Base-by-base conservation (phyloP, 2,329 filamentous ascomycete species). In the Calonectria crousiana region DNA sequence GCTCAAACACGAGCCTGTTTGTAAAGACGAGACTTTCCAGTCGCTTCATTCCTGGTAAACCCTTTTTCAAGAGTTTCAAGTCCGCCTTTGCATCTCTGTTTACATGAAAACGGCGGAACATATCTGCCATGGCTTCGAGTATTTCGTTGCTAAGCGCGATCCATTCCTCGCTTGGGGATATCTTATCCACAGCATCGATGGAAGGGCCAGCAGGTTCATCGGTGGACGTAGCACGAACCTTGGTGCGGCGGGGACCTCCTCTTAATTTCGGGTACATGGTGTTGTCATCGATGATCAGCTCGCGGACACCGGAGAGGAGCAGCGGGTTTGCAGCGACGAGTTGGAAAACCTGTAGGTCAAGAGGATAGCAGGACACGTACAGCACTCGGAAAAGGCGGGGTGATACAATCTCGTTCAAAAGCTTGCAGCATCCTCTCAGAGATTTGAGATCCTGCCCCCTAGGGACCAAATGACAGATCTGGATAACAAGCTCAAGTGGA, bases 281-380 rank as follows among this genome's bases (percentile, higher is more conserved):
- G 1, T 75, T 77, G 36, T 77, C 72, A 3, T 77, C 73, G 6
- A 77, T 69, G 2, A 77, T n/a, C 0, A 77, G 58, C 26, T 77
- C 73, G 2, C 28, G 38, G 0, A 76, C 74, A 0, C 72, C 56
- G 0, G 73, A 28, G 4, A 77, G 52, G 0, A 77, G 51, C 2
- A 75, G 30, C 0, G 71, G 68, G 10, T 74, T 77, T 0, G 28
- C 28, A 0, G 53, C 23, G 2, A 75, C 53, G 3, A 58, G 36
- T 0, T 6, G 14, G 16, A 77, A 77, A 1, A 77, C 67, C 0
- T 75, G 14, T 0, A 77, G 49, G 8, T 77, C 76, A 0, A 77
- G 58, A 3, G 67, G 64, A 2, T 77, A 73, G 1, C 74, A 76
- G 0, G 75, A 77, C 0, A 76, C 2, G 6, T 76, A 75, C 1